These are phyloP conservation scores for Rhododendron vialii DNA, from an alignment of 148 eudicot species.

Conservation along the genomic window DNA sequence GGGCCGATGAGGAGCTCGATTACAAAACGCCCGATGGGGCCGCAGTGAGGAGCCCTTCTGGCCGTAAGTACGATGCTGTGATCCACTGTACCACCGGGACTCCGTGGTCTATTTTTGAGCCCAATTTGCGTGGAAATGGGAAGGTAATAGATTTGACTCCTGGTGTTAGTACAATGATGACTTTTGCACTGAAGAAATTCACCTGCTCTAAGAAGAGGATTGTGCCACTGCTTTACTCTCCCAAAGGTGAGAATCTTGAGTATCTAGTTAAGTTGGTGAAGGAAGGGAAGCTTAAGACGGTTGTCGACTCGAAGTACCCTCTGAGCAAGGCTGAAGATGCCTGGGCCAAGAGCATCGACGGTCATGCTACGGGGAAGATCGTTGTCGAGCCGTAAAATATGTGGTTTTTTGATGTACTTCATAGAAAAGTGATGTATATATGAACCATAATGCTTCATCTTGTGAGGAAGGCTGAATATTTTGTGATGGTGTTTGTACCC, in stretches of 20 bases:
- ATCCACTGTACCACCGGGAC: conserved; percentile 34
- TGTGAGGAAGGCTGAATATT: too few relatives aligned
- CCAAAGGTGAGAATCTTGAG: conserved; percentile 33
- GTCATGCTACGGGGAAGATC: conserved; percentile 64
- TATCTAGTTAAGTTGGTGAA: conserved; percentile 40
- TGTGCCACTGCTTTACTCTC: conserved; percentile 25
- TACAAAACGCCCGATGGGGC: conserved; percentile 52
- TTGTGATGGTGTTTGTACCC: too few relatives aligned
- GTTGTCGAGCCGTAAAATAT: conserved; percentile 30
- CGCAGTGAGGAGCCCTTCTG: conserved; percentile 48
- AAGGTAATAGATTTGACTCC: conserved; percentile 57
- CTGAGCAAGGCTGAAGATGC: conserved; percentile 52
- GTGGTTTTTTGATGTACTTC: too few relatives aligned
- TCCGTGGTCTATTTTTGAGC: conserved; percentile 50
- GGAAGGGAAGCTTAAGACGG: conserved; percentile 53
- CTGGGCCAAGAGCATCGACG: conserved; percentile 51
- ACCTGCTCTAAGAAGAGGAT: conserved; percentile 45
- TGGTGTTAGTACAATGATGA: conserved; percentile 22
- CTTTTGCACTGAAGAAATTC: conserved; percentile 34
- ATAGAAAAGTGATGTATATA: too few relatives aligned
- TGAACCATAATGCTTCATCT: too few relatives aligned
- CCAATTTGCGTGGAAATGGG: conserved; percentile 36
- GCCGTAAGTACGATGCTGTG: conserved; percentile 44
- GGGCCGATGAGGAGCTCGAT: conserved; percentile 56
- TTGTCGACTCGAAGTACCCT: conserved; percentile 36